Evolutionary conservation across 495 filamentous ascomycete species (phyloP).

Genomic region (Aspergillus leporis): DNA sequence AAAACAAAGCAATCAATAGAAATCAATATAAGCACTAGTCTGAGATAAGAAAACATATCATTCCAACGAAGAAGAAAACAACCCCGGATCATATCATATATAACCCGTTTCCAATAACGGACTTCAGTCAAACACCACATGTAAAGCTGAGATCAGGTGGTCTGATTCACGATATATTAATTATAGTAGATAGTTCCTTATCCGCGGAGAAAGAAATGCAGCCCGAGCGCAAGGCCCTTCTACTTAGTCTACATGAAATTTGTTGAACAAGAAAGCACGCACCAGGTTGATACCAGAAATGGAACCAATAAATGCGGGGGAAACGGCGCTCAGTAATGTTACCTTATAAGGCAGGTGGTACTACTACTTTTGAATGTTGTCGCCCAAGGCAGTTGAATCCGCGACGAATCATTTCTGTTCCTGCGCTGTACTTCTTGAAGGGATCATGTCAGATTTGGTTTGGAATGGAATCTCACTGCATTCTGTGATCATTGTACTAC

Average conservation of each 20-base stretch:
- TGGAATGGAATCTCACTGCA: neutral
- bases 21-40: constrained; percentile 1
- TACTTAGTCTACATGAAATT: neutral
- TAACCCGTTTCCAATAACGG: neutral
- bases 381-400: no score
- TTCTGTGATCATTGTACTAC: neutral
- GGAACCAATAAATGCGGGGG: neutral
- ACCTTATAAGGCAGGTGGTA: neutral
- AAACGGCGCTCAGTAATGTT: neutral
- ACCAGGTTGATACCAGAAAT: neutral
- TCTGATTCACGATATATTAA: neutral
- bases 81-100: constrained; percentile 5
- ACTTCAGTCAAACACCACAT: neutral
- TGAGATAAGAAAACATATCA: neutral
- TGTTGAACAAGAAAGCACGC: neutral
- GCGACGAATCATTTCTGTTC: no score
- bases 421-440: no score
- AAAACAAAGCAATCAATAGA: neutral
- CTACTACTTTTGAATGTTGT: no score
- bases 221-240: neutral
- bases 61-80: neutral
- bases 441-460: no score
- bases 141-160: neutral
- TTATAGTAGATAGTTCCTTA: neutral
- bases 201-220: neutral